phyloP scores from a whole-genome alignment of 495 filamentous ascomycete species.

The Penicillium dipodomyicola region DNA sequence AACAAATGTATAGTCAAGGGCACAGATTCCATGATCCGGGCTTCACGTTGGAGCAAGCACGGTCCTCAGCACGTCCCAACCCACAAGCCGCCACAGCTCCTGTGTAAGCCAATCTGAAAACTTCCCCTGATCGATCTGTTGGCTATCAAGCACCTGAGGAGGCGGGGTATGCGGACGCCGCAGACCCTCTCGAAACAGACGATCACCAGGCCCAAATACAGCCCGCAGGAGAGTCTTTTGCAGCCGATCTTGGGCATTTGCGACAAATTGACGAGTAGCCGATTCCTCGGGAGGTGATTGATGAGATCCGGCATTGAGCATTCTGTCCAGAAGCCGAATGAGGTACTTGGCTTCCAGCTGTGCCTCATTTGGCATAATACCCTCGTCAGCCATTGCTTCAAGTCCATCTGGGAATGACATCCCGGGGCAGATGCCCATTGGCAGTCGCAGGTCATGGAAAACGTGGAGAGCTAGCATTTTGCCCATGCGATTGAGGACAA shows the following conservation, averaged over 20 bases:
- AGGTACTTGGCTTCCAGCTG: slow-evolving; percentile 38
- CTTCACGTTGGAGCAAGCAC: slow-evolving; percentile 2
- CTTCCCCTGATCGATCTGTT: slow-evolving; percentile 10
- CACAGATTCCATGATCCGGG: neutral
- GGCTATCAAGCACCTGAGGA: slow-evolving; percentile 10
- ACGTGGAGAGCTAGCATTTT: slow-evolving; percentile 38
- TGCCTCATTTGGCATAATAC: slow-evolving; percentile 18
- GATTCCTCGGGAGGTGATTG: slow-evolving; percentile 1
- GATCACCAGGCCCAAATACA: slow-evolving; percentile 36
- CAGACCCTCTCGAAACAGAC: slow-evolving; percentile 29
- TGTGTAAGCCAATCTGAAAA: slow-evolving; percentile 47
- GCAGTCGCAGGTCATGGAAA: slow-evolving; percentile 33
- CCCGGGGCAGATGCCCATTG: slow-evolving; percentile 23
- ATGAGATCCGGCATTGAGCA: slow-evolving; percentile 18
- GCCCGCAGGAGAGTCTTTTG: slow-evolving; percentile 44
- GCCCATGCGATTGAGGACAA: slow-evolving; percentile 37
- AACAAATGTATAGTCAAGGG: too few species aligned
- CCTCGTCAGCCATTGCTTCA: slow-evolving; percentile 21
- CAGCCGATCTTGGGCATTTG: slow-evolving; percentile 29
- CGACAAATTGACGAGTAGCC: slow-evolving; percentile 16
- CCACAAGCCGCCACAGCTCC: slow-evolving; percentile 49
- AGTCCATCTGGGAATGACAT: slow-evolving; percentile 34
- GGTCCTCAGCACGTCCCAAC: slow-evolving; percentile 44
- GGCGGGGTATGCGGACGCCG: slow-evolving; percentile 25
- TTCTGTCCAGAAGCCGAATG: slow-evolving; percentile 37